Base-by-base conservation (phyloP, 805 yeast species). In the Kodamaea lidongshanica region DNA sequence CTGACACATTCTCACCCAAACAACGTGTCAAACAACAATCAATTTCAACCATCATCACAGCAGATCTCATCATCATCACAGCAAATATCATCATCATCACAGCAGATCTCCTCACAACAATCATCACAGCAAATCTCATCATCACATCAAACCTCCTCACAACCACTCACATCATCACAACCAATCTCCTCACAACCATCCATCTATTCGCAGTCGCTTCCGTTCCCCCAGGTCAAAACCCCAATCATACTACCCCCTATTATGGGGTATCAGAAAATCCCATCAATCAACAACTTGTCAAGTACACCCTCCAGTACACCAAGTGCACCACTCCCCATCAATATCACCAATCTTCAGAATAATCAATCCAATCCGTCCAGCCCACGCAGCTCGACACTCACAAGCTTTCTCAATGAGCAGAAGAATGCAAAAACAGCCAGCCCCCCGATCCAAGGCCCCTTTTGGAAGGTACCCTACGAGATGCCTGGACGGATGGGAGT, bases 401-500 rank as follows among this genome's bases (percentile, higher is more conserved):
- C 24, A 12, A 18, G 27, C 14, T 22, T 12, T 13, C 29, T 11
- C 16, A 35, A 27, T 12, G 36, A 33, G 23, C n/a, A n/a, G n/a
- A 22, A 36, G 32, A 19, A 42, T 38, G 22, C 26, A 9, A 35
- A 34, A 10, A 38, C 32, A 33, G 17, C 39, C 19, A 42, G 51
- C 14, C 52, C 64, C 4, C 60, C 61, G 13, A 52, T 61, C 23
- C 64, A 57, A 36, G 58, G 56, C 7, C 70, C 70, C 7, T 72
- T 74, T 49, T 74, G 80, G 80, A 74, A 72, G 42, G 79, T 72
- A 4, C 79, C 79, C 5, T 71, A 70, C 44, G 76, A 72, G 38
- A 66, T 72, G 67, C 77, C 78, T 0, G 32, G 43, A 28, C 30
- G 40, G 9, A n/a, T n/a, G n/a, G n/a, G n/a, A 16, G 14, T 22